Percentiles rank a stretch among this genome's conserved stretches.
Evolutionary conservation across 2,329 filamentous ascomycete species (phyloP).

Genomic region (Orbilia quercus): DNA sequence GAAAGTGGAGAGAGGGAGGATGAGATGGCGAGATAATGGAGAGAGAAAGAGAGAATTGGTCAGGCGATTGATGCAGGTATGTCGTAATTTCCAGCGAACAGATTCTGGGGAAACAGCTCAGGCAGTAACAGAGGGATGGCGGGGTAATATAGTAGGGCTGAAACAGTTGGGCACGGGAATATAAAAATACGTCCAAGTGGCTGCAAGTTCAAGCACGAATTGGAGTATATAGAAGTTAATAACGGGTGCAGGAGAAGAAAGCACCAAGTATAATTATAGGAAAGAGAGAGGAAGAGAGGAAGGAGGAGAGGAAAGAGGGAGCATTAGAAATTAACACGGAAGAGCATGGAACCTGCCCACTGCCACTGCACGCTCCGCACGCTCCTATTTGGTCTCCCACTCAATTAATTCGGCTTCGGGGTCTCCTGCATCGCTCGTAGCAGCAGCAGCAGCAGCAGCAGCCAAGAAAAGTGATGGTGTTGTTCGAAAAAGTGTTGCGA

Average conservation of each 20-base stretch:
- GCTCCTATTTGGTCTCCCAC: no score
- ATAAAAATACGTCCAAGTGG: neutral
- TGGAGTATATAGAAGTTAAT: constrained; percentile 3
- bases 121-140: neutral
- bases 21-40: constrained; percentile 25
- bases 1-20: constrained; percentile 21
- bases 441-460: constrained; percentile 2
- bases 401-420: no score
- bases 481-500: constrained; percentile 45
- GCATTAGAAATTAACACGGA: constrained; percentile 30
- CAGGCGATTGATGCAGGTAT: constrained; percentile 39
- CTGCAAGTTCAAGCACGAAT: no score
- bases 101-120: constrained; percentile 1
- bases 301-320: constrained; percentile 9
- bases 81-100: constrained; percentile 40
- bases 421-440: constrained; percentile 33
- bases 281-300: constrained; percentile 3
- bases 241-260: neutral
- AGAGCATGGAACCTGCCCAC: constrained; percentile 35
- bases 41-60: constrained; percentile 2
- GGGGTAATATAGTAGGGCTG: neutral
- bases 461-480: constrained; percentile 36
- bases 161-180: neutral
- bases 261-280: constrained; percentile 1
- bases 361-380: no score